Conservation (phyloP, 257 asterid species). For the Solanum ossicruentum region DNA sequence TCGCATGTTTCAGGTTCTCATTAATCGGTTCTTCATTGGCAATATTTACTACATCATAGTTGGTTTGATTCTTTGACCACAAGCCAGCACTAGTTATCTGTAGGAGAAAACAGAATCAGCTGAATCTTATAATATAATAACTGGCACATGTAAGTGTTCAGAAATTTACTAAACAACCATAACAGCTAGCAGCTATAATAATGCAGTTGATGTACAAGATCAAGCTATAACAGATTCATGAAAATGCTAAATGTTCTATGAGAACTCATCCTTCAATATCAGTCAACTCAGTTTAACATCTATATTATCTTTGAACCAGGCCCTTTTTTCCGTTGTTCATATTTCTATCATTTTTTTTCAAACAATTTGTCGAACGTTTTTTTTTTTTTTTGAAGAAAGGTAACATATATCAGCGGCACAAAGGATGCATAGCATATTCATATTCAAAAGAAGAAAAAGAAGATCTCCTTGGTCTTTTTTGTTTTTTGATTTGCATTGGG, state of each 20-base stretch:
- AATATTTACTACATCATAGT: constrained; percentile 12
- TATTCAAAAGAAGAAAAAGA: background rate
- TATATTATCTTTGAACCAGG: background rate
- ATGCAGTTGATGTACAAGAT: background rate
- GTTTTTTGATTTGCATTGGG: too few species aligned
- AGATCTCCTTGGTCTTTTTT: background rate
- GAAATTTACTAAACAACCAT: background rate
- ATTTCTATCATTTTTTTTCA: background rate
- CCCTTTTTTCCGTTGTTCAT: background rate
- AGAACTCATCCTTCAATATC: background rate
- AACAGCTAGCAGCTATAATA: background rate
- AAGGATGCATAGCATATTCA: background rate
- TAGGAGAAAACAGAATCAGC: constrained; percentile 8
- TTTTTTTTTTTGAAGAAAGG: background rate
- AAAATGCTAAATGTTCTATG: background rate
- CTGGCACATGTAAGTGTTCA: background rate
- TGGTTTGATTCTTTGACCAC: constrained; percentile 59
- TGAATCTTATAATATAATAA: background rate
- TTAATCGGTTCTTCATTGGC: constrained; percentile 8
- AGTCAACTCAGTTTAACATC: background rate
- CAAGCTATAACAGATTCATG: background rate
- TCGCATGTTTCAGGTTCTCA: constrained; percentile 21
- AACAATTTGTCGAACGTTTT: background rate
- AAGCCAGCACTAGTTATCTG: constrained; percentile 82
- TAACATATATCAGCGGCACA: background rate